Percentiles rank a stretch among this genome's conserved stretches.
Conservation (phyloP, 805 yeast genomes). For the Schizosaccharomyces osmophilus region DNA sequence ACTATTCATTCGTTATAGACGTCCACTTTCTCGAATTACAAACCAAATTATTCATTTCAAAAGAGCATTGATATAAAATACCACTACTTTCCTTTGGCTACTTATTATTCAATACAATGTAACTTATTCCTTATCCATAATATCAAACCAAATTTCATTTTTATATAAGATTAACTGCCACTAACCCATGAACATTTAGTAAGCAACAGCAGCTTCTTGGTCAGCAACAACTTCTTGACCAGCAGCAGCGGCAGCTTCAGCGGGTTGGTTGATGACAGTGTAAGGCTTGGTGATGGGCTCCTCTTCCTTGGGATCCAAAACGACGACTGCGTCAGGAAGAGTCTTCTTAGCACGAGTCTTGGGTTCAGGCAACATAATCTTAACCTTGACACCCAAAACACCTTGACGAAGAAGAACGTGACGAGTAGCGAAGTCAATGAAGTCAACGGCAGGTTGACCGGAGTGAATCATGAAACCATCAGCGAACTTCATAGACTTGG, state of each 20-base stretch:
- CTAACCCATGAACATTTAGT: background rate
- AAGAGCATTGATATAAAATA: background rate
- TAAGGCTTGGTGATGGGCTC: conserved; percentile 52
- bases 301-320: conserved; percentile 81
- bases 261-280: conserved; percentile 1
- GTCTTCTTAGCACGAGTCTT: conserved; percentile 57
- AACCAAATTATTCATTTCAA: background rate
- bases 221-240: background rate
- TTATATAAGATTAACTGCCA: background rate
- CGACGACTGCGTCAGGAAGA: conserved; percentile 74
- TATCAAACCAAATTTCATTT: background rate
- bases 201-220: background rate
- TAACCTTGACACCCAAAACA: conserved; percentile 97
- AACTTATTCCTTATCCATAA: background rate
- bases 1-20: background rate
- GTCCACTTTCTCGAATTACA: background rate
- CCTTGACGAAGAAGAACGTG: conserved; percentile 99
- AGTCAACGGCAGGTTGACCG: conserved; percentile 98
- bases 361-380: conserved; percentile 73
- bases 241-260: background rate
- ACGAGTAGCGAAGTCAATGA: conserved; percentile 96
- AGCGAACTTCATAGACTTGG: conserved; percentile 98
- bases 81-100: background rate
- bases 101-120: background rate
- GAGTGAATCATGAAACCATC: conserved; percentile 99